Percentiles rank a stretch among this genome's conserved stretches.
Conservation (phyloP, 23 red algal genomes). For the Gracilaria gracilis region DNA sequence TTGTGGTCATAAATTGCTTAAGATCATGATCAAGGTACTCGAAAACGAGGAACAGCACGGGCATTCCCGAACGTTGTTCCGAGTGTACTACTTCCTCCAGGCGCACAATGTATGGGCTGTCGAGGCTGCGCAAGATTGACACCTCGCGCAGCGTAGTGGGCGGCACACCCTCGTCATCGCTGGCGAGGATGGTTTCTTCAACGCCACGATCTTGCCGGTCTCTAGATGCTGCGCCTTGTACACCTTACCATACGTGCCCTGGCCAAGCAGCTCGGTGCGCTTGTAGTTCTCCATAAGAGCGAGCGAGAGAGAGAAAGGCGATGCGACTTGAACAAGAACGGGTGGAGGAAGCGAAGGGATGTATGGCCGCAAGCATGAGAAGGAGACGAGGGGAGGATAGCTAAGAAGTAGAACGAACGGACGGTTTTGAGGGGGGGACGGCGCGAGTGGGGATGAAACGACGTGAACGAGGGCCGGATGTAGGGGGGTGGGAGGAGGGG, state of each 20-base stretch:
- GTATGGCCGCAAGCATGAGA: slow-evolving; percentile 11
- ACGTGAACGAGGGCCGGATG: background rate
- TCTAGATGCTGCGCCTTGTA: slow-evolving; percentile 93
- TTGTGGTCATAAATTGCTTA: slow-evolving; percentile 93
- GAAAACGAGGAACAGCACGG: slow-evolving; percentile 94
- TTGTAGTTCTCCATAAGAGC: slow-evolving; percentile 91
- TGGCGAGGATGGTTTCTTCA: slow-evolving; percentile 95
- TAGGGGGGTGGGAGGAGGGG: too few relatives aligned
- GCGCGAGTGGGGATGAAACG: background rate
- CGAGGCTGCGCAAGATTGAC: slow-evolving; percentile 84
- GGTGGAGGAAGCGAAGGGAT: background rate
- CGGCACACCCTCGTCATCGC: slow-evolving; percentile 97
- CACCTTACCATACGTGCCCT: slow-evolving; percentile 98
- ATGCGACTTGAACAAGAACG: background rate
- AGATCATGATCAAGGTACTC: slow-evolving; percentile 96
- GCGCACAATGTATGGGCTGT: slow-evolving; percentile 81
- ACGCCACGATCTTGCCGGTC: slow-evolving; percentile 90
- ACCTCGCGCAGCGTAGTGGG: slow-evolving; percentile 97
- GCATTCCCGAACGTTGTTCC: slow-evolving; percentile 70
- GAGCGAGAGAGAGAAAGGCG: background rate
- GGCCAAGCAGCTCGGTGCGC: slow-evolving; percentile 86
- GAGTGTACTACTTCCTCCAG: slow-evolving; percentile 92
- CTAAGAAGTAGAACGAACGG: too few relatives aligned
- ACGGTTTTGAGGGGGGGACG: background rate
- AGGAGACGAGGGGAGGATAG: slow-evolving; percentile 2